These are phyloP conservation scores for Amaranthus tricolor DNA, from an alignment of 179 eudicot species.

Conservation along the genomic window DNA sequence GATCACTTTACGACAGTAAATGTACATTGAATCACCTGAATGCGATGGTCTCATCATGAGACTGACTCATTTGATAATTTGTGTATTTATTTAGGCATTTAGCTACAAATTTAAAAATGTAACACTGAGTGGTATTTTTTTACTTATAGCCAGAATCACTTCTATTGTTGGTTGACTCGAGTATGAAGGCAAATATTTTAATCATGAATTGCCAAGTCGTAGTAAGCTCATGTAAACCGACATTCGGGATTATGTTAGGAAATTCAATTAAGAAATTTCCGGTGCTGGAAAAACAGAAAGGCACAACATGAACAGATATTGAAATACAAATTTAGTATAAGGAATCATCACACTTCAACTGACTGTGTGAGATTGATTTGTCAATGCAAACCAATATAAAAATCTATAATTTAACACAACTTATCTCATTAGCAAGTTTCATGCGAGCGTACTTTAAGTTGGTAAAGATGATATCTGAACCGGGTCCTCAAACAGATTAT, in stretches of 20 bases:
- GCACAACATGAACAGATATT: not conserved
- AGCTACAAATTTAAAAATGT: not conserved
- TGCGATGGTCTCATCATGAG: too few species aligned
- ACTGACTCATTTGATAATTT: too few species aligned
- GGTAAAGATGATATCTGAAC: conserved; percentile 77
- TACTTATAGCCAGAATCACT: not conserved
- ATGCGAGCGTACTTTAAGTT: conserved; percentile 46
- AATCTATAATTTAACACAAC: not conserved
- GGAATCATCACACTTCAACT: not conserved
- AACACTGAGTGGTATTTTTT: not conserved
- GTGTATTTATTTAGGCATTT: too few species aligned
- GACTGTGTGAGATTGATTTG: not conserved
- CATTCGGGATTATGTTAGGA: not conserved
- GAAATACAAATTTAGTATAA: not conserved
- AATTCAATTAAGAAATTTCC: not conserved
- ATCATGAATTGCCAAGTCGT: not conserved
- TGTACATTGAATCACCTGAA: too few species aligned
- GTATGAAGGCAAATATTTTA: not conserved
- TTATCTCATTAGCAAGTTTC: conserved; percentile 10
- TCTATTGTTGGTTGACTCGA: not conserved
- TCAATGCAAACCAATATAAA: not conserved
- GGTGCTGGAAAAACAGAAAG: not conserved
- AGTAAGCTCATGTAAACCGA: not conserved
- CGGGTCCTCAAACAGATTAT: conserved; percentile 67
- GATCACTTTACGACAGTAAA: too few species aligned